phyloP scores from a whole-genome alignment of 768 basidiomycete species.

The Phaffia tasmanica region DNA sequence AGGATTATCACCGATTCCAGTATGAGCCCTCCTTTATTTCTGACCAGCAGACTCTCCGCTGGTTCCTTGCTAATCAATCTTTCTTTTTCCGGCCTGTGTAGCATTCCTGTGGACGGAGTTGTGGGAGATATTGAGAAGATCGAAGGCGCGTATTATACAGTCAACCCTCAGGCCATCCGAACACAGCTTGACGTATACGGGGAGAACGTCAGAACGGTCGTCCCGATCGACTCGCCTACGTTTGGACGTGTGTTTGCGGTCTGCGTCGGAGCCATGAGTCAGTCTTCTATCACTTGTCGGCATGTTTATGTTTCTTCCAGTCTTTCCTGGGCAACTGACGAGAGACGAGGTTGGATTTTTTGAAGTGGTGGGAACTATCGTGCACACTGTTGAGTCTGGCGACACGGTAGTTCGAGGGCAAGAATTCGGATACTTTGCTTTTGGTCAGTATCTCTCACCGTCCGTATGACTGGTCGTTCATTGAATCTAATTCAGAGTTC shows the following conservation, averaged over 20 bases:
- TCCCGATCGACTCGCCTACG: constrained; percentile 75
- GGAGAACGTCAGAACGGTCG: constrained; percentile 84
- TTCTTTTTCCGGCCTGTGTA: constrained; percentile 42
- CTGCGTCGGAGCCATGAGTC: constrained; percentile 40
- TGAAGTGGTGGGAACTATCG: constrained; percentile 63
- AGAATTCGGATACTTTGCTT: constrained; percentile 90
- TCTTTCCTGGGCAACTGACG: background rate
- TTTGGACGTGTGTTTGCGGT: constrained; percentile 90
- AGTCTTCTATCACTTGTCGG: constrained; percentile 14
- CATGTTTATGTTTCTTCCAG: background rate
- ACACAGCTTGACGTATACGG: constrained; percentile 43
- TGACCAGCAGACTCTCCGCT: background rate
- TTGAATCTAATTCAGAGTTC: background rate
- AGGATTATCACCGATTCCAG: constrained; percentile 88
- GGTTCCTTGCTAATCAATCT: constrained; percentile 31
- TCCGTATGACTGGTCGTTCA: background rate
- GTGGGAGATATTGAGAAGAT: constrained; percentile 76
- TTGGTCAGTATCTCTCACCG: constrained; percentile 49
- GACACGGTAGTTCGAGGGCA: constrained; percentile 68
- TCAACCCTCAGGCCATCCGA: constrained; percentile 92
- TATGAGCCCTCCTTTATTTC: constrained; percentile 13
- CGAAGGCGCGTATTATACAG: constrained; percentile 88
- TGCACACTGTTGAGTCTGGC: constrained; percentile 76
- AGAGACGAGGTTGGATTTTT: background rate
- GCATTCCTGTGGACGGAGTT: constrained; percentile 61